Evolutionary conservation across 2,329 filamentous ascomycete genomes (phyloP), one percentile per base, ranked within the genome.

Genomic region (Neoarthrinium moseri): DNA sequence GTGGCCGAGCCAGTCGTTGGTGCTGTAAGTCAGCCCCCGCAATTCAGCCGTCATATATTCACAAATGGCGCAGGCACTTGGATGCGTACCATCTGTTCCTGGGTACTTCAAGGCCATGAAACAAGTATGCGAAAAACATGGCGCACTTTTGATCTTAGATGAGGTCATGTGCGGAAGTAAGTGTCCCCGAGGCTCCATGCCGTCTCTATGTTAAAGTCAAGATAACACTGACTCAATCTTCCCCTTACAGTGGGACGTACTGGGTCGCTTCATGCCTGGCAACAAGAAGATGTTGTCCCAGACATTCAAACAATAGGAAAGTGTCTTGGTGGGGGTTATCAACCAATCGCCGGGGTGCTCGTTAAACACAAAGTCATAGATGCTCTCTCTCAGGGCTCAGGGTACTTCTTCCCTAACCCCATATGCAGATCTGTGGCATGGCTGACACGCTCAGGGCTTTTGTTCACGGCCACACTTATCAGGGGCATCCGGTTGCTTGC

Each of bases 101-200:
- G 87, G 86, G 0, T 94, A 94, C 53, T 81, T 91, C 40, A 67
- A 72, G 41, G 86, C 84, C 1, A 80, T 92, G 64, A 78, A 78
- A 56, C 68, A 70, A 2, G 70, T 94, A 1, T 94, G 89, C 60
- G 76, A 85, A 43, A 80, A 79, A 49, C 74, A 92, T 57, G 87
- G 85, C 1, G 81, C 84, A 0, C 75, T 94, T 0, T 71, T 94
- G n/a, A 84, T 92, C 36, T 67, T 92, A 0, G 89, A 94, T 56
- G 89, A 92, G 43, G 75, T 90, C 35, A 89, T 91, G 85, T 84
- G 79, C 38, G 84, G 84, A 2, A 77, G n/a, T n/a, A n/a, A n/a
- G n/a, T n/a, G n/a, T n/a, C n/a, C n/a, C n/a, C n/a, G n/a, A n/a
- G n/a, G n/a, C n/a, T n/a, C n/a, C n/a, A n/a, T n/a, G n/a, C n/a